These are phyloP conservation scores for Endocladia muricata DNA, from an alignment of 31 red algal species.

Conservation along the genomic window DNA sequence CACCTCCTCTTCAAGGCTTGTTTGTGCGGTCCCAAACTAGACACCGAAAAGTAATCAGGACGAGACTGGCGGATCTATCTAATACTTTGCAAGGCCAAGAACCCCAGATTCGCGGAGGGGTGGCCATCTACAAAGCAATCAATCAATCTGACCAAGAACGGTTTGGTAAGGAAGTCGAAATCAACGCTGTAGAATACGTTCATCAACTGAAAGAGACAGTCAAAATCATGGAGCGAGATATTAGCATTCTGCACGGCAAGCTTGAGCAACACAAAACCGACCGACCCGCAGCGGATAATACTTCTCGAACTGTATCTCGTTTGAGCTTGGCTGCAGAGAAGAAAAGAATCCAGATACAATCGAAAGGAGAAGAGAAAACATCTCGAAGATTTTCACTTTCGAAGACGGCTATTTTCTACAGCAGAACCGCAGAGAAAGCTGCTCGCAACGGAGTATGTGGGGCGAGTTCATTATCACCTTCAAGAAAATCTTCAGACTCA, in stretches of 20 bases:
- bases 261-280: constrained; percentile 4
- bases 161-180: constrained; percentile 44
- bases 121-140: constrained; percentile 38
- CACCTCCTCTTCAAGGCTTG: constrained; percentile 49
- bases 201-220: constrained; percentile 26
- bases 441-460: too few relatives aligned
- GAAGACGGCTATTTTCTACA: too few relatives aligned
- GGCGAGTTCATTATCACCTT: too few relatives aligned
- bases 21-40: constrained; percentile 37
- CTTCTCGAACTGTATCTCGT: too few relatives aligned
- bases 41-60: constrained; percentile 56
- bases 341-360: too few relatives aligned
- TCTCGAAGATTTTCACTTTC: too few relatives aligned
- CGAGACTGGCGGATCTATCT: constrained; percentile 46
- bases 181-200: constrained; percentile 52
- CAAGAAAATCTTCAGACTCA: too few relatives aligned
- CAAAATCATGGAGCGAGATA: constrained; percentile 6
- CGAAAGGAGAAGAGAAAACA: too few relatives aligned
- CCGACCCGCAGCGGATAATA: too few relatives aligned
- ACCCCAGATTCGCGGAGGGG: constrained; percentile 51
- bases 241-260: constrained; percentile 27
- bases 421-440: too few relatives aligned
- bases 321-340: too few relatives aligned
- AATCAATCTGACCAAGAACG: constrained; percentile 6
- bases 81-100: constrained; percentile 26